Percentiles rank a stretch among this genome's conserved stretches.
Conservation (phyloP, 2,329 filamentous ascomycete species). For the Amauroascus niger region DNA sequence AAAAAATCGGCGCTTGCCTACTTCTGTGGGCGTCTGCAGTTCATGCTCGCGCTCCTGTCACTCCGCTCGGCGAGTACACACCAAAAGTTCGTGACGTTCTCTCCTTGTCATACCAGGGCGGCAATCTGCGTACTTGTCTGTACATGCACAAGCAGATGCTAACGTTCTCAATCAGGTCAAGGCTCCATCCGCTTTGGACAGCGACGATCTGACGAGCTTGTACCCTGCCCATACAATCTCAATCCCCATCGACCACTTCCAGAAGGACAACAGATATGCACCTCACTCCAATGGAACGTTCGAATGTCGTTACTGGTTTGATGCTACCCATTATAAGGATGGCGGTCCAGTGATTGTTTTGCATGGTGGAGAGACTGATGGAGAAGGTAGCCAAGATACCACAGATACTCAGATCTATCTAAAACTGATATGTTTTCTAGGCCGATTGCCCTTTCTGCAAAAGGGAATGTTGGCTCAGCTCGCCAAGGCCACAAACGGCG, state of each 20-base stretch:
- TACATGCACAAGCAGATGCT: neutral
- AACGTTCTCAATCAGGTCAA: neutral
- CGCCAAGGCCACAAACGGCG: conserved; percentile 58
- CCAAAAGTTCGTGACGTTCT: conserved; percentile 1
- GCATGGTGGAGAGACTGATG: conserved; percentile 60
- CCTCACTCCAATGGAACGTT: conserved; percentile 63
- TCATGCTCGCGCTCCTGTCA: conserved; percentile 10
- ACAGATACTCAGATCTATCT: neutral
- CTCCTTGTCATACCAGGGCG: neutral
- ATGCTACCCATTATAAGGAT: conserved; percentile 61
- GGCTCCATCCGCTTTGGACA: neutral
- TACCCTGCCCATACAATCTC: conserved; percentile 46
- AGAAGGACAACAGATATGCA: conserved; percentile 66
- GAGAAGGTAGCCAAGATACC: conserved; percentile 16
- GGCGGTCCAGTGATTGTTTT: conserved; percentile 77
- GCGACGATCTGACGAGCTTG: conserved; percentile 16
- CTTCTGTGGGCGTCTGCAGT: conserved; percentile 10
- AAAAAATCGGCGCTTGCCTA: conserved; percentile 12
- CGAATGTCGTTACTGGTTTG: conserved; percentile 72
- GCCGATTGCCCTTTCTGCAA: conserved; percentile 59
- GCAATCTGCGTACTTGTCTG: neutral
- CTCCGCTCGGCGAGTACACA: conserved; percentile 7
- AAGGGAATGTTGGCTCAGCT: conserved; percentile 68
- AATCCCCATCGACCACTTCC: conserved; percentile 68
- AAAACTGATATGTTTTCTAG: conserved; percentile 26